A percentile compares a stretch with the other conserved stretches of the same genome.
phyloP scores from a whole-genome alignment of 257 asterid genomes.

The Nicotiana knightiana region DNA sequence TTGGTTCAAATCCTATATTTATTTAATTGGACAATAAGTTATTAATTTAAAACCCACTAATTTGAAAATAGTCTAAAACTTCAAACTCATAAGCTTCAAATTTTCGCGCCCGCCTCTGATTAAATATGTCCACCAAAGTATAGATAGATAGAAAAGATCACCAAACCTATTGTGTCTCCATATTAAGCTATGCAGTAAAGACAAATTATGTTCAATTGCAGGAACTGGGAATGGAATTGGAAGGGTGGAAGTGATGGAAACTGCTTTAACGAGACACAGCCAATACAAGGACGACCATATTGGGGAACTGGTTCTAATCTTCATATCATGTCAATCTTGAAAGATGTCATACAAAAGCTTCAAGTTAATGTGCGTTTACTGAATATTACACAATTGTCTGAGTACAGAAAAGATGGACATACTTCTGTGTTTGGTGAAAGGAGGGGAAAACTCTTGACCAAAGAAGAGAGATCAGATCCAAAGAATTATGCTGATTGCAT shows the following conservation, averaged over 20 bases:
- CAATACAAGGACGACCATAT: slow-evolving; percentile 45
- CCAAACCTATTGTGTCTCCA: too few relatives aligned
- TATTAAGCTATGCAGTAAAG: too few relatives aligned
- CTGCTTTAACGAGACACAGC: slow-evolving; percentile 70
- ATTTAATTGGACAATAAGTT: too few relatives aligned
- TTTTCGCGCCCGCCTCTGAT: too few relatives aligned
- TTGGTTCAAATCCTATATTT: too few relatives aligned
- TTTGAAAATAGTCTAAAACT: too few relatives aligned
- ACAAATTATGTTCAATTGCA: slow-evolving; percentile 11
- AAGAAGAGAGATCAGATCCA: slow-evolving; percentile 65
- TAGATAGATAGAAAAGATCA: too few relatives aligned
- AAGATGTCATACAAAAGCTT: slow-evolving; percentile 34
- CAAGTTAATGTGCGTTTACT: slow-evolving; percentile 44
- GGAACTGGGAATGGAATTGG: slow-evolving; percentile 99
- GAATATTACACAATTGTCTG: slow-evolving; percentile 79
- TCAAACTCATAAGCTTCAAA: too few relatives aligned
- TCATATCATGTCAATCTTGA: slow-evolving; percentile 57
- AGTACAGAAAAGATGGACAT: slow-evolving; percentile 76
- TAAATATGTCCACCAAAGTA: too few relatives aligned
- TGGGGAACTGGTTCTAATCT: slow-evolving; percentile 88
- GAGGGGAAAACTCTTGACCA: slow-evolving; percentile 73
- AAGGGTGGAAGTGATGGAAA: slow-evolving; percentile 67
- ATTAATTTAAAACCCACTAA: too few relatives aligned
- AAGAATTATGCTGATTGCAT: slow-evolving; percentile 74
- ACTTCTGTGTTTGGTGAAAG: slow-evolving; percentile 73